phyloP scores from a whole-genome alignment of 208 protist species.

The Herpetomonas samuelpessoai region DNA sequence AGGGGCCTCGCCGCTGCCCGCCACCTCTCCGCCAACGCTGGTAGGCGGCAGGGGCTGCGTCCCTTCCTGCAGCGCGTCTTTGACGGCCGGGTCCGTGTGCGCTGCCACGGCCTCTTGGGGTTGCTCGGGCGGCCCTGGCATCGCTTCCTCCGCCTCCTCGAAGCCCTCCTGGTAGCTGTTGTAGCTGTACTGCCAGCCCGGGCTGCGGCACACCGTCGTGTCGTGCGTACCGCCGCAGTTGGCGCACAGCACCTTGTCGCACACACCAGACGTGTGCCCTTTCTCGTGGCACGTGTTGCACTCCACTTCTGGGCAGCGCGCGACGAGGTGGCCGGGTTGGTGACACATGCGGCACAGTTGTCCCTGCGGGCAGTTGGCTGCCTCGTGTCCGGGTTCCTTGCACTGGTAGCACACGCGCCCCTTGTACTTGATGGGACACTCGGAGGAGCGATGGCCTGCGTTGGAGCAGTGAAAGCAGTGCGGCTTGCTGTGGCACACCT shows the following conservation, averaged over 20 bases:
- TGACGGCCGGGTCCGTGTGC: not conserved
- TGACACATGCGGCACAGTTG: slow-evolving; percentile 81
- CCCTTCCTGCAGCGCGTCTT: no score
- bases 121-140: not conserved
- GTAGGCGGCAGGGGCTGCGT: no score
- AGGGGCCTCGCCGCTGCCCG: not conserved
- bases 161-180: slow-evolving; percentile 5
- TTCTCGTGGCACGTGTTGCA: slow-evolving; percentile 76
- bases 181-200: slow-evolving; percentile 5
- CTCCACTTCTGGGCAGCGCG: slow-evolving; percentile 67
- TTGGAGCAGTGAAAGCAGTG: slow-evolving; percentile 89
- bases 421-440: slow-evolving; percentile 70
- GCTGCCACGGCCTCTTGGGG: not conserved
- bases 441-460: slow-evolving; percentile 67
- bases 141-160: slow-evolving; percentile 10
- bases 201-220: slow-evolving; percentile 23
- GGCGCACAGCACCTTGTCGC: slow-evolving; percentile 38
- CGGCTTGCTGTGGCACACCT: slow-evolving; percentile 76
- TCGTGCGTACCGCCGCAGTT: slow-evolving; percentile 46
- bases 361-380: slow-evolving; percentile 68
- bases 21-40: not conserved
- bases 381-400: slow-evolving; percentile 85
- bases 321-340: slow-evolving; percentile 66
- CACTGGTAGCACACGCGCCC: slow-evolving; percentile 87
- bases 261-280: slow-evolving; percentile 74